Base-by-base conservation (phyloP, 768 basidiomycete species). In the Cystofilobasidium ferigula region DNA sequence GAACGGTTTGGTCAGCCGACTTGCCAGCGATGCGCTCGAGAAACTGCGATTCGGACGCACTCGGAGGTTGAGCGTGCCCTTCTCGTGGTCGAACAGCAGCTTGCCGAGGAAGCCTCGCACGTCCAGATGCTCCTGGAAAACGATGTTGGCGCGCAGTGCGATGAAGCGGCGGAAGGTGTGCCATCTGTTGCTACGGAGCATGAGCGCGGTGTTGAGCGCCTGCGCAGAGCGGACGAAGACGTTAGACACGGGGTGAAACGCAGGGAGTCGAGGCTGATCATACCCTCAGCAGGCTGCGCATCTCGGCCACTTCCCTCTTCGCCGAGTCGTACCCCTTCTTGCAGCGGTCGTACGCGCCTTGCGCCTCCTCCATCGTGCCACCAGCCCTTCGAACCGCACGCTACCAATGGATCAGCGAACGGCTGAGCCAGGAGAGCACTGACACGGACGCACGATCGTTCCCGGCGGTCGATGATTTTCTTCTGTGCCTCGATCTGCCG, bases 91-190 rank as follows among this genome's bases (percentile, higher is more conserved):
- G 72, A 98, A 94, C 18, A 86, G 74, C 24, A 97, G 69, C 75
- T 90, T 89, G 63, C 92, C 92, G 69, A 82, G 87, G 78, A 91
- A 92, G 9, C 88, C 89, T 71, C 95, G 87, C 69, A 86, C 82
- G 16, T 85, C 84, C 24, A 95, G 83, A 74, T 93, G 85, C 71
- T 81, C 85, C 24, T 83, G 81, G 78, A 97, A 95, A 45, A 65
- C 67, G 12, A 70, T 72, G 56, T 70, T 88, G 85, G 83, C 88
- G 20, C 89, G 84, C 34, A 90, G 79, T n/a, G 90, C 87, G 69
- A 92, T 92, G 71, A 89, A 86, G 13, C 84, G 81, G 60, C 93
- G 83, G 79, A 93, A 93, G 63, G 88, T 84, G 63, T 87, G 82
- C 93, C 94, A 97, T 71, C 83, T 83, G 22, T 78, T 74, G 62